A percentile compares a stretch with the other conserved stretches of the same genome.
These are phyloP conservation scores for Boletus semigastroideus DNA, from an alignment of 1,284 basidiomycete genomes.

Conservation along the genomic window DNA sequence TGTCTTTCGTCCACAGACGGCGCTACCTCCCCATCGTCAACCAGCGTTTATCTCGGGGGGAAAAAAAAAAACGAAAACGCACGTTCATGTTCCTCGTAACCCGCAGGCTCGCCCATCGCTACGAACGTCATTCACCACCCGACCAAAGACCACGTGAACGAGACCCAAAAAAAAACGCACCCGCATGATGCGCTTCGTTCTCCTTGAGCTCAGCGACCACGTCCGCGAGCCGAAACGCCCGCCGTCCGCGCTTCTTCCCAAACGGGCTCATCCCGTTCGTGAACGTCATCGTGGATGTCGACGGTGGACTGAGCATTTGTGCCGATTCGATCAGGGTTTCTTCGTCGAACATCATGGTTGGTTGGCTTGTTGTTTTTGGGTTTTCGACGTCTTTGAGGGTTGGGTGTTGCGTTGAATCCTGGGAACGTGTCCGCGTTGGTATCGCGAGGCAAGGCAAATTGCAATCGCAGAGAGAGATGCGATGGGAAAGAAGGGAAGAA, in stretches of 20 bases:
- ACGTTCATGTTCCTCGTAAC: conserved; percentile 23
- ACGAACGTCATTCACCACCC: neutral
- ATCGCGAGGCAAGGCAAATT: too few species aligned
- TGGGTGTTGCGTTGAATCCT: too few species aligned
- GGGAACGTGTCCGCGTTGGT: too few species aligned
- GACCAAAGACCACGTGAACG: neutral
- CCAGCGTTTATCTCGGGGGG: neutral
- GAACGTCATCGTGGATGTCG: conserved; percentile 15
- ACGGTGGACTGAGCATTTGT: conserved; percentile 20
- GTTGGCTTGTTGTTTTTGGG: too few species aligned
- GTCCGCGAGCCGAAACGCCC: conserved; percentile 20
- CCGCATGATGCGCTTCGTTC: conserved; percentile 14
- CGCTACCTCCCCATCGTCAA: conserved; percentile 13
- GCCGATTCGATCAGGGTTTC: conserved; percentile 26
- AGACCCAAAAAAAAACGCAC: conserved; percentile 11
- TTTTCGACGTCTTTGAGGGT: too few species aligned
- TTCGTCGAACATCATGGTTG: conserved; percentile 21
- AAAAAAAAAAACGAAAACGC: neutral
- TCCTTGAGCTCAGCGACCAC: conserved; percentile 24
- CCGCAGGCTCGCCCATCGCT: conserved; percentile 26
- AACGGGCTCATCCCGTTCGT: conserved; percentile 5
- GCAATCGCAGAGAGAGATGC: too few species aligned
- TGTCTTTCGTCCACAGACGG: conserved; percentile 27
- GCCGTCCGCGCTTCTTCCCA: conserved; percentile 2
- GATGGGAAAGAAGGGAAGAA: too few species aligned